Evolutionary conservation across 23 red algal species (phyloP).

Genomic region (Gracilaria gracilis): DNA sequence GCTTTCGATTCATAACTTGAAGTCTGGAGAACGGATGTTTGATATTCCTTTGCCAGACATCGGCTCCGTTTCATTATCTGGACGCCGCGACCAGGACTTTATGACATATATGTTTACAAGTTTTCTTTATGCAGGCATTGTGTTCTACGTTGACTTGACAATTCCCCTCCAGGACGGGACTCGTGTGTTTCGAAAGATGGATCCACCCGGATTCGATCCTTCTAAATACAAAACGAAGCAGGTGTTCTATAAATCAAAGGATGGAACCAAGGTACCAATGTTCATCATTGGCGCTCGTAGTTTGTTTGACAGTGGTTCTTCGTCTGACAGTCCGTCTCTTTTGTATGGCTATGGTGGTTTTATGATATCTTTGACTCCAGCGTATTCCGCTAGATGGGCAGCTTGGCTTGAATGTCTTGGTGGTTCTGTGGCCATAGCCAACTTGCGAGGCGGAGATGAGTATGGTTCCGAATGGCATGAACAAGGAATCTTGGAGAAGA

Average conservation of each 20-base stretch:
- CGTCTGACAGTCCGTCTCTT: constrained; percentile 46
- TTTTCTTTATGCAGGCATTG: constrained; percentile 79
- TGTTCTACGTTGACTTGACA: constrained; percentile 76
- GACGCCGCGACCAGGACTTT: constrained; percentile 55
- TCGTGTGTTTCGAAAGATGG: constrained; percentile 74
- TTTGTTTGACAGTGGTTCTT: neutral
- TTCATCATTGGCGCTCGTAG: constrained; percentile 64
- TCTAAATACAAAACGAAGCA: constrained; percentile 69
- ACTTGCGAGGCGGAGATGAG: constrained; percentile 86
- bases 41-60: constrained; percentile 67
- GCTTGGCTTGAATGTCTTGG: constrained; percentile 70
- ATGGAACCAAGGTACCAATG: constrained; percentile 71
- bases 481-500: constrained; percentile 71
- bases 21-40: constrained; percentile 39
- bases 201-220: constrained; percentile 77
- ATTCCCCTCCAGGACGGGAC: constrained; percentile 64
- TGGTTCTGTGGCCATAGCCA: constrained; percentile 76
- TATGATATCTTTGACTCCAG: constrained; percentile 75
- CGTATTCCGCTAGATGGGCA: constrained; percentile 65
- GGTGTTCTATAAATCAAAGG: constrained; percentile 77
- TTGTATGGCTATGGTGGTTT: constrained; percentile 91
- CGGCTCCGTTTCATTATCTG: constrained; percentile 68
- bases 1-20: constrained; percentile 63
- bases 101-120: constrained; percentile 80
- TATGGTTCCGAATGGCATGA: constrained; percentile 87